These are phyloP conservation scores for Artomyces pyxidatus DNA, from an alignment of 768 basidiomycete species.

Conservation along the genomic window DNA sequence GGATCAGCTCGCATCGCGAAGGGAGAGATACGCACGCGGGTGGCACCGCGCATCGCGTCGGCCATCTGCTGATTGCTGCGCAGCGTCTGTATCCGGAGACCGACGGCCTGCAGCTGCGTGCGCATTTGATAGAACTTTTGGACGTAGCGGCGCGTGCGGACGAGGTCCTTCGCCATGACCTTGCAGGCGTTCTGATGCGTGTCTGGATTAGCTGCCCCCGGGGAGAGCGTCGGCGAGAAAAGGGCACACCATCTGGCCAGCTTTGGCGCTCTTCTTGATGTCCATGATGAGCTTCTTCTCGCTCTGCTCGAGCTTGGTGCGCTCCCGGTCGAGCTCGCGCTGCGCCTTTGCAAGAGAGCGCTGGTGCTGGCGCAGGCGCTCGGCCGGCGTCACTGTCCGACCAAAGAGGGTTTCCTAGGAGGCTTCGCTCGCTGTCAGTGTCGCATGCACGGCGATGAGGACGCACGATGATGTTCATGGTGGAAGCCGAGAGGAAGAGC, in stretches of 20 bases:
- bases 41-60: constrained; percentile 97
- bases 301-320: constrained; percentile 85
- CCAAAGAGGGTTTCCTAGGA: constrained; percentile 93
- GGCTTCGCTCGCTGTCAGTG: constrained; percentile 4
- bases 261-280: constrained; percentile 94
- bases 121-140: constrained; percentile 99
- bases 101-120: constrained; percentile 94
- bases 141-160: constrained; percentile 88
- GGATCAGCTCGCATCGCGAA: background rate
- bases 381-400: constrained; percentile 89
- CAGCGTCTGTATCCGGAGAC: constrained; percentile 90
- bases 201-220: constrained; percentile 10
- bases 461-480: constrained; percentile 77
- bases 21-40: constrained; percentile 56
- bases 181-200: constrained; percentile 86
- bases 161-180: constrained; percentile 98
- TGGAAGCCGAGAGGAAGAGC: constrained; percentile 8
- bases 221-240: background rate
- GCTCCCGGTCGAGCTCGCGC: constrained; percentile 95
- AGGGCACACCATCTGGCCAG: constrained; percentile 78
- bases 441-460: background rate
- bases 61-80: constrained; percentile 99
- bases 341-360: constrained; percentile 94
- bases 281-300: constrained; percentile 96
- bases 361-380: constrained; percentile 94